A percentile compares a stretch with the other conserved stretches of the same genome.
phyloP scores from a whole-genome alignment of 2,329 filamentous ascomycete genomes.

The Penicillium sp. region DNA sequence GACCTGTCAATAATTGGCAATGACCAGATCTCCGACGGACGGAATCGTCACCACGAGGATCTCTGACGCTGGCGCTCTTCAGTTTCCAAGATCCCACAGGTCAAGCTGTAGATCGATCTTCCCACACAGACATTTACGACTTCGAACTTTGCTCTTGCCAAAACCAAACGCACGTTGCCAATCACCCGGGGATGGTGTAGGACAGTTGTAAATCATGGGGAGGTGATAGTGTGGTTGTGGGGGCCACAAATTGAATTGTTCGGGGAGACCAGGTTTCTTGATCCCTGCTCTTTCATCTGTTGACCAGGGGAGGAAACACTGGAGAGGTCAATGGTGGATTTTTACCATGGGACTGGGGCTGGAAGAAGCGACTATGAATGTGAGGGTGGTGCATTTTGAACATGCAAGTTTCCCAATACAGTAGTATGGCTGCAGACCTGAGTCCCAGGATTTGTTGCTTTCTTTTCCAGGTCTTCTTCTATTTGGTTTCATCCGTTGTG shows the following conservation, averaged over 20 bases:
- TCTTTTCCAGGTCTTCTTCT: not conserved
- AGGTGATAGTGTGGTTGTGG: conserved; percentile 1
- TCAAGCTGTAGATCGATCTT: no score
- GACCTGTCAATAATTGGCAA: no score
- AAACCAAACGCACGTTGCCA: conserved; percentile 1
- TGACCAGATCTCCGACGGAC: no score
- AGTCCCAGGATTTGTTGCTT: not conserved
- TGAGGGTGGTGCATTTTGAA: not conserved
- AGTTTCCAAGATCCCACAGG: no score
- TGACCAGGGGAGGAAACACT: not conserved
- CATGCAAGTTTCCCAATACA: conserved; percentile 9
- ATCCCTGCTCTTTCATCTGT: not conserved
- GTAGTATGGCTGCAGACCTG: not conserved
- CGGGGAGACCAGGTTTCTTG: not conserved
- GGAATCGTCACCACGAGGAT: no score
- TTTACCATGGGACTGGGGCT: not conserved
- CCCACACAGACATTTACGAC: no score
- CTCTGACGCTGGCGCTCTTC: no score
- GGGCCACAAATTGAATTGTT: conserved; percentile 1
- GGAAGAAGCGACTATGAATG: conserved; percentile 4
- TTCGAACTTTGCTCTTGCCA: not conserved
- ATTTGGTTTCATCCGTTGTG: no score
- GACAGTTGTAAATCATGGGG: conserved; percentile 8
- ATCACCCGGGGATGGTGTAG: conserved; percentile 12
- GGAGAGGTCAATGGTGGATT: not conserved